Conservation (phyloP, 2,329 filamentous ascomycete genomes). For the Pseudogymnoascus destructans region DNA sequence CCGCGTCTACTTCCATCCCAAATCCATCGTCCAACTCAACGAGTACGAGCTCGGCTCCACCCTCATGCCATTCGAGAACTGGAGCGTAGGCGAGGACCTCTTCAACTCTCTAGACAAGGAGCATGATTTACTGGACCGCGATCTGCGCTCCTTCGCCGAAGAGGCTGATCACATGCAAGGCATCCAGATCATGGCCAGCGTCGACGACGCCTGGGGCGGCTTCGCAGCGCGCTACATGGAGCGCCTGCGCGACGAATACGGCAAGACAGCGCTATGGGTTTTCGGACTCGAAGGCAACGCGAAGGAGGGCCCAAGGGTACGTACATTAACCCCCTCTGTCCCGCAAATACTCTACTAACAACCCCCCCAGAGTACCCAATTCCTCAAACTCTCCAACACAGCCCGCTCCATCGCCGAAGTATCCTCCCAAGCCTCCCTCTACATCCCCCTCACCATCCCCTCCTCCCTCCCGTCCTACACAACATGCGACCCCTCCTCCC, state of each 20-base stretch:
- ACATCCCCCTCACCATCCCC: constrained; percentile 60
- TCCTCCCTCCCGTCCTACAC: constrained; percentile 46
- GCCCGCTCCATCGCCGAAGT: constrained; percentile 59
- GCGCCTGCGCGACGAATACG: constrained; percentile 75
- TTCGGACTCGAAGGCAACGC: constrained; percentile 65
- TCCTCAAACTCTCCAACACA: constrained; percentile 57
- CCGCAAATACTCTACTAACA: neutral
- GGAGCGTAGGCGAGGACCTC: constrained; percentile 59
- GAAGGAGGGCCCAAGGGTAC: constrained; percentile 40
- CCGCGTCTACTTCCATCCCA: constrained; percentile 81
- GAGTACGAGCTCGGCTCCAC: constrained; percentile 75
- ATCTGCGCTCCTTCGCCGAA: constrained; percentile 76
- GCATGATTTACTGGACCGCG: constrained; percentile 79
- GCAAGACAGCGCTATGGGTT: constrained; percentile 74
- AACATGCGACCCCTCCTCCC: constrained; percentile 45
- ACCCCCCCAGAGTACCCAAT: constrained; percentile 40
- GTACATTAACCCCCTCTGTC: constrained; percentile 18
- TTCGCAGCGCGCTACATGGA: constrained; percentile 64
- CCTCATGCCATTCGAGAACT: constrained; percentile 71
- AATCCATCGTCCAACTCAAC: constrained; percentile 72
- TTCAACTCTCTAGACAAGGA: constrained; percentile 63
- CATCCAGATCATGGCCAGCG: constrained; percentile 59
- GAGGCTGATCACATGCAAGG: constrained; percentile 90
- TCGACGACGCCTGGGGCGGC: constrained; percentile 72
- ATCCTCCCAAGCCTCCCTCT: constrained; percentile 58